Evolutionary conservation across 2,329 filamentous ascomycete species (phyloP).

Genomic region (Pezicula rhizophila): DNA sequence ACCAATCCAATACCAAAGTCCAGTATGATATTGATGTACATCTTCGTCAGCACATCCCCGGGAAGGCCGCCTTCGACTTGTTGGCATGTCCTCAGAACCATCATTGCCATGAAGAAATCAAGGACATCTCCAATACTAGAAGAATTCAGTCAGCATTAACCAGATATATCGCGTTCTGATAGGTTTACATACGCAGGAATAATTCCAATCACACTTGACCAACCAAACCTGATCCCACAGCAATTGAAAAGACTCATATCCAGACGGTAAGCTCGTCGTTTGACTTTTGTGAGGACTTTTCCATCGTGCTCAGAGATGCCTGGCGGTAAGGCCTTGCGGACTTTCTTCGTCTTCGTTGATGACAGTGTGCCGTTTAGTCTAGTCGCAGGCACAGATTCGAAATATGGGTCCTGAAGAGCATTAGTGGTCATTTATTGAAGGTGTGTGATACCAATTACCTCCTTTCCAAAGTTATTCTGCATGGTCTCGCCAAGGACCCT

Average conservation of each 20-base stretch:
- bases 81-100: constrained; percentile 67
- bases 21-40: constrained; percentile 73
- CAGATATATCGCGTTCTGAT: constrained; percentile 4
- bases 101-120: constrained; percentile 67
- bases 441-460: constrained; percentile 34
- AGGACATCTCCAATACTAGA: constrained; percentile 65
- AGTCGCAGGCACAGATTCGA: constrained; percentile 73
- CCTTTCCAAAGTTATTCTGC: constrained; percentile 52
- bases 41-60: constrained; percentile 51
- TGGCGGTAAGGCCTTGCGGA: constrained; percentile 75
- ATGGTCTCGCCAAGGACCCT: constrained; percentile 51
- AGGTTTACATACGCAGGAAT: constrained; percentile 64
- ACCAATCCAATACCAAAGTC: constrained; percentile 71
- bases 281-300: constrained; percentile 77
- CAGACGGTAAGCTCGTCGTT: constrained; percentile 76
- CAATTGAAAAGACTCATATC: constrained; percentile 81
- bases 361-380: constrained; percentile 57
- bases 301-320: constrained; percentile 80
- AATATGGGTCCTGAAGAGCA: constrained; percentile 72
- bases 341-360: constrained; percentile 68
- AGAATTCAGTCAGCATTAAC: constrained; percentile 18
- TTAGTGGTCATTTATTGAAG: constrained; percentile 12
- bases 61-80: constrained; percentile 74
- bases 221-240: constrained; percentile 79
- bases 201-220: constrained; percentile 79